Evolutionary conservation across 441 rosid genomes (phyloP), one percentile per base, ranked within the genome.

Genomic region (Lepidium campestre): DNA sequence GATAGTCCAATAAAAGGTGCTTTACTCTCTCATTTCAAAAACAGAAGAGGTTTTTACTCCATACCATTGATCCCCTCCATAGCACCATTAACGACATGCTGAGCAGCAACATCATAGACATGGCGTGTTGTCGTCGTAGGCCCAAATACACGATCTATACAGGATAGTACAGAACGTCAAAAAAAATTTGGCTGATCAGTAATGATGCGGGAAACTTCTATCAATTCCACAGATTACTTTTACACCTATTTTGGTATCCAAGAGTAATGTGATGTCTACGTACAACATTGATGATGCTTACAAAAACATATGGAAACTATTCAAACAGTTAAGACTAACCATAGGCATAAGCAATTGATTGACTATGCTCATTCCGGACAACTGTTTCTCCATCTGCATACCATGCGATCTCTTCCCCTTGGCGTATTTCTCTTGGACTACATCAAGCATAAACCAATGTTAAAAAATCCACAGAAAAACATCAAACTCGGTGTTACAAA

Each of bases 331-430:
- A 47, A 61, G 56, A 82, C 74, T 82, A 77, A 94, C 98, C 99
- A 70, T 91, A 95, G 25, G 99, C 97, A 74, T 90, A 95, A 2
- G 99, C 99, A 31, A 82, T 82, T 0, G 91, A 81, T 4, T 89
- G 86, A 74, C 86, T 87, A 55, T 85, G 86, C 78, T 95, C 98
- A 58, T 81, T 91, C 68, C 96, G 82, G 53, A 90, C 82, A 72
- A 95, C 80, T 20, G 98, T 90, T 82, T 95, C 95, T 58, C 98
- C 96, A 60, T 91, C 98, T 0, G 99, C 98, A 62, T 95, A 91
- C 98, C 99, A 95, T 14, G 99, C 93, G 80, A 95, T 85, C 86
- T 92, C 99, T 80, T 91, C 99, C 13, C 99, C 99, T 65, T 78
- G 95, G 49, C 98, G 96, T 75, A 92, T 91, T 82, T 95, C 99